A percentile compares a stretch with the other conserved stretches of the same genome.
phyloP scores from a whole-genome alignment of 352 stramenopile species.

The Globisporangium iwayamae region DNA sequence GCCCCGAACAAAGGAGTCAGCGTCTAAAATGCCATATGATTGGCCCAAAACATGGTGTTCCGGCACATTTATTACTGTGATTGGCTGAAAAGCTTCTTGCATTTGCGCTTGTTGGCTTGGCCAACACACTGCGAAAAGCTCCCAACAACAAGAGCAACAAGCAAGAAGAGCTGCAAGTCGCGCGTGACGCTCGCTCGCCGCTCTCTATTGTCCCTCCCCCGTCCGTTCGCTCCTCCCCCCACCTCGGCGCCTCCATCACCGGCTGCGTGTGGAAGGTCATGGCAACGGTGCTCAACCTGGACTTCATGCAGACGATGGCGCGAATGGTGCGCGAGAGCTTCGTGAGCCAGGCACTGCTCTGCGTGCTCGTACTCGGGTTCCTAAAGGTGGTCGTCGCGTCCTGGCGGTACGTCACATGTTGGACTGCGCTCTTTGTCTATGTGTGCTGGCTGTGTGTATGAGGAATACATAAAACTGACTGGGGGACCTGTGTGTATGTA shows the following conservation, averaged over 20 bases:
- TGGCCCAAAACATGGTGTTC: slow-evolving; percentile 13
- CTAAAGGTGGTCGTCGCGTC: slow-evolving; percentile 59
- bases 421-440: background rate
- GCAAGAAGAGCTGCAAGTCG: background rate
- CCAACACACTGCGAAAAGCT: background rate
- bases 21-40: slow-evolving; percentile 6
- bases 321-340: slow-evolving; percentile 61
- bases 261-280: slow-evolving; percentile 22
- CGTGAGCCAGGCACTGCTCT: slow-evolving; percentile 56
- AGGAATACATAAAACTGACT: background rate
- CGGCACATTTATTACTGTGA: background rate
- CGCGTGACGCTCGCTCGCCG: background rate
- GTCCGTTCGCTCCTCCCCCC: background rate
- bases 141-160: background rate
- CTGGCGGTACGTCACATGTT: slow-evolving; percentile 35
- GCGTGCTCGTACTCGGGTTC: slow-evolving; percentile 48
- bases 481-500: background rate
- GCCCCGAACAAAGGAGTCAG: background rate
- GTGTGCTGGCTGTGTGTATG: background rate
- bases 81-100: slow-evolving; percentile 1
- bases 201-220: background rate
- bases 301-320: slow-evolving; percentile 59
- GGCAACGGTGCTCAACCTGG: slow-evolving; percentile 55
- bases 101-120: background rate
- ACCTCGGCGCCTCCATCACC: background rate